Evolutionary conservation across 805 yeast species (phyloP).

Genomic region (Cyberlindnera bimundalis): DNA sequence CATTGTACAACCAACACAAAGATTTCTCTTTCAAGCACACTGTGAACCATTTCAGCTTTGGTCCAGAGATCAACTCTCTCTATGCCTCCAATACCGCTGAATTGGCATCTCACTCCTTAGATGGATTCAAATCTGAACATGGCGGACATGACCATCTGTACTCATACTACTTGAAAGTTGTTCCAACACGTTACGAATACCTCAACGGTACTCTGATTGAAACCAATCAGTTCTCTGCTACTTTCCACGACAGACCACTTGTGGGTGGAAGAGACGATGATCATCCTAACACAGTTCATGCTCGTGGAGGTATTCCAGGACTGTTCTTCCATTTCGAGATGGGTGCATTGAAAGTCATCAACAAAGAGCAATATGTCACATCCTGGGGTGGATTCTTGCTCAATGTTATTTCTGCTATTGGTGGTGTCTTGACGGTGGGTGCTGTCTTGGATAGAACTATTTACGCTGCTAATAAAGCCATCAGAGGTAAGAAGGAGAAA

Average conservation of each 20-base stretch:
- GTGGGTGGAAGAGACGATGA: conserved; percentile 87
- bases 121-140: conserved; percentile 41
- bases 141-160: conserved; percentile 58
- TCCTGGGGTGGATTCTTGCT: conserved; percentile 81
- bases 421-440: conserved; percentile 92
- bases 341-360: conserved; percentile 87
- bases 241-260: conserved; percentile 83
- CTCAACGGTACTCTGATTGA: conserved; percentile 53
- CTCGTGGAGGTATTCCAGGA: conserved; percentile 89
- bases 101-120: conserved; percentile 63
- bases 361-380: conserved; percentile 62
- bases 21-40: conserved; percentile 73
- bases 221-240: conserved; percentile 88
- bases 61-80: conserved; percentile 45
- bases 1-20: conserved; percentile 56
- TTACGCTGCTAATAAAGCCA: conserved; percentile 81
- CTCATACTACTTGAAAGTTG: conserved; percentile 84
- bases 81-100: conserved; percentile 27
- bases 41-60: conserved; percentile 82
- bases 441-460: conserved; percentile 83
- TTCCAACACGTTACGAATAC: conserved; percentile 80
- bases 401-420: conserved; percentile 83
- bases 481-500: conserved; percentile 61
- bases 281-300: conserved; percentile 80
- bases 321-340: conserved; percentile 85